Percentiles rank a stretch among this genome's conserved stretches.
Evolutionary conservation across 148 eudicot genomes (phyloP).

Genomic region (Vaccinium macrocarpon): DNA sequence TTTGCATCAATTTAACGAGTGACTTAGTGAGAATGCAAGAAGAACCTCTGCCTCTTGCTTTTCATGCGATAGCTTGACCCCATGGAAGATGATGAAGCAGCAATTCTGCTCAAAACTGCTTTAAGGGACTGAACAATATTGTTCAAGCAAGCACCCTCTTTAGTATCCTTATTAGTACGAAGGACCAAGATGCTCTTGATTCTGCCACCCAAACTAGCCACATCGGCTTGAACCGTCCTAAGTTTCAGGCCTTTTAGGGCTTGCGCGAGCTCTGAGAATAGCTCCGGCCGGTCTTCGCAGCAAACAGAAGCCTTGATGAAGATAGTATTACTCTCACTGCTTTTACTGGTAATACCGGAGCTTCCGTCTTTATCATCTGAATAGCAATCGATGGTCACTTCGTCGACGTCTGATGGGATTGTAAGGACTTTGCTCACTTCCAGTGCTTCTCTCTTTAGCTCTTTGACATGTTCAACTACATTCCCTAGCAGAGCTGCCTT

Average conservation of each 20-base stretch:
- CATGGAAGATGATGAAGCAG: slow-evolving; percentile 34
- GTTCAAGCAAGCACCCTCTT: slow-evolving; percentile 21
- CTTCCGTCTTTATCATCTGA: slow-evolving; percentile 9
- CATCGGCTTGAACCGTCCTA: slow-evolving; percentile 49
- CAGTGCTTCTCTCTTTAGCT: slow-evolving; percentile 44
- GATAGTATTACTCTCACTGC: background rate
- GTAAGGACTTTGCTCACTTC: slow-evolving; percentile 54
- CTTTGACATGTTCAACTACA: slow-evolving; percentile 66
- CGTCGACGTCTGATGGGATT: slow-evolving; percentile 64
- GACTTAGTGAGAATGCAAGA: slow-evolving; percentile 27
- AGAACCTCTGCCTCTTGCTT: slow-evolving; percentile 91
- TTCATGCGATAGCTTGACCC: slow-evolving; percentile 46
- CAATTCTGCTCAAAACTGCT: slow-evolving; percentile 51
- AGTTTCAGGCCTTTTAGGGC: slow-evolving; percentile 55
- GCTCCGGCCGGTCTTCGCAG: slow-evolving; percentile 70
- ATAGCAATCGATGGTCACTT: slow-evolving; percentile 46
- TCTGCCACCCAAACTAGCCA: slow-evolving; percentile 78
- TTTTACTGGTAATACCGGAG: background rate
- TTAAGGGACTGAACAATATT: slow-evolving; percentile 51
- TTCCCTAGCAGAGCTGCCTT: slow-evolving; percentile 79
- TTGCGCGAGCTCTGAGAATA: slow-evolving; percentile 54
- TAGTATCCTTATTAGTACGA: slow-evolving; percentile 24
- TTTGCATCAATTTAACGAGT: background rate
- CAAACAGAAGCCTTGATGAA: slow-evolving; percentile 59
- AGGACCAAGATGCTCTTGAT: slow-evolving; percentile 49